Conservation (phyloP, 805 yeast species). For the Phaffomyces antillensis region DNA sequence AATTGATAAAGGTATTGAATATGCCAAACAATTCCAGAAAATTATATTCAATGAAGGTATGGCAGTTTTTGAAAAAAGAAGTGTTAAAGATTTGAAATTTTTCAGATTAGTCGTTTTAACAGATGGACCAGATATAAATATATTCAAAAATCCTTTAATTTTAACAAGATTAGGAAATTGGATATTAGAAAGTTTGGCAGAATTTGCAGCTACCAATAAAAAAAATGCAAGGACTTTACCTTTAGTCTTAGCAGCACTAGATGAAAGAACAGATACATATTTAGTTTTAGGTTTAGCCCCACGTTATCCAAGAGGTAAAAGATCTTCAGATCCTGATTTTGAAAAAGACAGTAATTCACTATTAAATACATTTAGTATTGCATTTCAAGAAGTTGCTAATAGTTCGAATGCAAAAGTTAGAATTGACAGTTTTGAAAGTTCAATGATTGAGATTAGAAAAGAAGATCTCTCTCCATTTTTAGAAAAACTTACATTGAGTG, state of each 20-base stretch:
- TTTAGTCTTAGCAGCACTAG: conserved; percentile 77
- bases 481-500: conserved; percentile 75
- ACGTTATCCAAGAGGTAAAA: conserved; percentile 51
- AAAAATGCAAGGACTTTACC: conserved; percentile 45
- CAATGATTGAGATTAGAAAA: conserved; percentile 82
- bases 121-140: conserved; percentile 76
- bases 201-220: conserved; percentile 36
- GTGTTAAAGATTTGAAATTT: conserved; percentile 69
- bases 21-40: conserved; percentile 79
- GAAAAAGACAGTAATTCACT: conserved; percentile 35
- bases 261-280: conserved; percentile 66
- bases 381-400: conserved; percentile 82
- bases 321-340: conserved; percentile 18
- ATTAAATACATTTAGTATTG: conserved; percentile 79
- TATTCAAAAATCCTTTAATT: conserved; percentile 83
- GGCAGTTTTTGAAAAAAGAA: conserved; percentile 77
- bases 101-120: conserved; percentile 83
- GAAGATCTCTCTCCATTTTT: conserved; percentile 86
- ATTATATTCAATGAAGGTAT: conserved; percentile 83
- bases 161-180: conserved; percentile 80
- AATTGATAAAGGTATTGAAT: conserved; percentile 63
- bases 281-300: conserved; percentile 89
- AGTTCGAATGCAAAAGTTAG: conserved; percentile 82
- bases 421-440: conserved; percentile 91
- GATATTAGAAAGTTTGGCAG: conserved; percentile 86